These are phyloP conservation scores for Spinacia oleracea DNA, from an alignment of 179 eudicot species.

Conservation along the genomic window DNA sequence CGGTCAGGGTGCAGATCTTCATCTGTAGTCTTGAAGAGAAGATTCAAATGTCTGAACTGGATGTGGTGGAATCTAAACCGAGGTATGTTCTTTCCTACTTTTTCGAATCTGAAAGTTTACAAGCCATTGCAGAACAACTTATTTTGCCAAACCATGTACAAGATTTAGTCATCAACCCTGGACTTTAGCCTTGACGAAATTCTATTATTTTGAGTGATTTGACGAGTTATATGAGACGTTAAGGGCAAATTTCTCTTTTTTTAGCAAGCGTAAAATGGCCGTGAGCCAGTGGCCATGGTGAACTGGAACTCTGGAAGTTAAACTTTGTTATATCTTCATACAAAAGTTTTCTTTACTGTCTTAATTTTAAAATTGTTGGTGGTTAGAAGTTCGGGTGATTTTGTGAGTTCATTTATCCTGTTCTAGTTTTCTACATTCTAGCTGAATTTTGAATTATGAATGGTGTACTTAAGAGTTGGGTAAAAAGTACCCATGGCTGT, in stretches of 20 bases:
- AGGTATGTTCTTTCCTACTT: slow-evolving; percentile 26
- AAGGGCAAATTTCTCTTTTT: no score
- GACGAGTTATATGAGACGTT: background rate
- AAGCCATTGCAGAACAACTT: background rate
- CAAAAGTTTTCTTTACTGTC: background rate
- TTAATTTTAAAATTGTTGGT: background rate
- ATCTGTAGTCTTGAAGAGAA: slow-evolving; percentile 10
- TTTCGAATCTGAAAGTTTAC: background rate
- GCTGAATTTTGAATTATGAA: background rate
- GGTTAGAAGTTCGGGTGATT: background rate
- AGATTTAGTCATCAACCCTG: background rate
- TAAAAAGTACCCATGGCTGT: background rate
- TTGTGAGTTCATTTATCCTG: background rate
- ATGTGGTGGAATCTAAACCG: slow-evolving; percentile 40
- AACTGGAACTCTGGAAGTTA: no score
- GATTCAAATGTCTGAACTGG: slow-evolving; percentile 41
- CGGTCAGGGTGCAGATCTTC: slow-evolving; percentile 6
- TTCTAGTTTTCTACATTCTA: background rate
- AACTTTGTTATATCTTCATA: background rate
- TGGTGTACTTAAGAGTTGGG: background rate
- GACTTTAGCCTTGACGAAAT: background rate
- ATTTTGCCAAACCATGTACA: background rate
- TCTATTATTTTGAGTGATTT: background rate
- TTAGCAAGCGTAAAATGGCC: no score
- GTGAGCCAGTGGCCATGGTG: no score